Percentiles rank a stretch among this genome's conserved stretches.
These are phyloP conservation scores for Collybia sp. DNA, from an alignment of 768 basidiomycete genomes.

Conservation along the genomic window DNA sequence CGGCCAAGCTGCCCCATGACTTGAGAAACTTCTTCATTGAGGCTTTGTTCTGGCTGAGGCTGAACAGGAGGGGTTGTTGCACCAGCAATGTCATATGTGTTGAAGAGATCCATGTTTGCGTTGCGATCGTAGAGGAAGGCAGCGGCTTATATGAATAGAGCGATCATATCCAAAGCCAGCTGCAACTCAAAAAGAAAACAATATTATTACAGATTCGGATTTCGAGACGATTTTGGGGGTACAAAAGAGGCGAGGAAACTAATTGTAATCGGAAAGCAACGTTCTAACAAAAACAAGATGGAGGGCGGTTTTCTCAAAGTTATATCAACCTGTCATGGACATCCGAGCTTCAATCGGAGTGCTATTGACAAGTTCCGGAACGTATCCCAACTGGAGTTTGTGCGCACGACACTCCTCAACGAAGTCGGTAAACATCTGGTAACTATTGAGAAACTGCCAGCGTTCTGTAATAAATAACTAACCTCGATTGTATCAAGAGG, in stretches of 20 bases:
- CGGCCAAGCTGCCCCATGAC: slow-evolving; percentile 83
- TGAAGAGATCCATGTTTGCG: slow-evolving; percentile 64
- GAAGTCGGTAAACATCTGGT: slow-evolving; percentile 93
- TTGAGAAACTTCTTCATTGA: slow-evolving; percentile 87
- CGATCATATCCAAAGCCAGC: no score
- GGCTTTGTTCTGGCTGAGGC: slow-evolving; percentile 38
- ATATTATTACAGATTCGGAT: no score
- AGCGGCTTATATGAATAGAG: background rate
- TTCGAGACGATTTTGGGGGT: no score
- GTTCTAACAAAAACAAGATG: no score
- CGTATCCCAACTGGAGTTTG: slow-evolving; percentile 29
- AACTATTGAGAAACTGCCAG: background rate
- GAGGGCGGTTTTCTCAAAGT: no score
- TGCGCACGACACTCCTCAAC: slow-evolving; percentile 71
- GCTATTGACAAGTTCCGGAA: slow-evolving; percentile 7
- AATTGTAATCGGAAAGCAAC: no score
- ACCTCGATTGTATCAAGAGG: slow-evolving; percentile 98
- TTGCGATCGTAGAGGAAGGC: slow-evolving; percentile 1
- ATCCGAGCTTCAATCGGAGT: slow-evolving; percentile 16
- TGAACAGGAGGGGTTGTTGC: slow-evolving; percentile 41
- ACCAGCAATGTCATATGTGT: slow-evolving; percentile 57
- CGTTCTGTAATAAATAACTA: slow-evolving; percentile 14
- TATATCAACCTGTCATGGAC: background rate
- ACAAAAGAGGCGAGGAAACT: no score
- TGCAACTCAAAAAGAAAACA: no score